Percentiles rank a stretch among this genome's conserved stretches.
These are phyloP conservation scores for Wakefieldia striispora DNA, from an alignment of 768 basidiomycete species.

Conservation along the genomic window DNA sequence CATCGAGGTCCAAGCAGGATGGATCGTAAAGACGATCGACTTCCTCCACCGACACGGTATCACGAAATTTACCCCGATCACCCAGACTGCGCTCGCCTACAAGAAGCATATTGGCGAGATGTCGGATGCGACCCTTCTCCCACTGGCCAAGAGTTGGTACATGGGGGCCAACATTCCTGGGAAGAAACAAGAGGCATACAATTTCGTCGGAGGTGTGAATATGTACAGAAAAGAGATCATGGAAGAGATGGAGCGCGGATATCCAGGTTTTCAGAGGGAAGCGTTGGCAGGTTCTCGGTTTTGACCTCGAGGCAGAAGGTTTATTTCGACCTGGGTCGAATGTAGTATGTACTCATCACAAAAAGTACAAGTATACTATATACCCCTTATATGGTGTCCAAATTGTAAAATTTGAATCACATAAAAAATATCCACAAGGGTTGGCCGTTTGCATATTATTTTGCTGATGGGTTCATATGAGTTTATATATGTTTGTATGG, in stretches of 20 bases:
- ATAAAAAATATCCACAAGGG: too few relatives aligned
- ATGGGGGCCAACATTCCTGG: conserved; percentile 1
- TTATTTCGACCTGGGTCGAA: too few relatives aligned
- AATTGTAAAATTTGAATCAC: too few relatives aligned
- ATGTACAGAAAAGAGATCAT: conserved; percentile 9
- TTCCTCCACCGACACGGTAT: conserved; percentile 6
- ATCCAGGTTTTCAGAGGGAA: conserved; percentile 14
- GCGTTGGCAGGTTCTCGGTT: neutral
- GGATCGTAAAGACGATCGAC: conserved; percentile 12
- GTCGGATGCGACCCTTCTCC: conserved; percentile 6
- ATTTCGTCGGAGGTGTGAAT: neutral
- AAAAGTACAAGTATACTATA: too few relatives aligned
- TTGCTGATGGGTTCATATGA: too few relatives aligned
- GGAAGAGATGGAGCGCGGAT: conserved; percentile 11
- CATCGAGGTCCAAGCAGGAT: conserved; percentile 5
- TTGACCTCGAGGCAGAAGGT: too few relatives aligned
- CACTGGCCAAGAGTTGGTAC: conserved; percentile 2
- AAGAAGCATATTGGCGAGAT: conserved; percentile 8
- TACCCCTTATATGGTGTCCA: too few relatives aligned
- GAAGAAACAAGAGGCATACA: neutral
- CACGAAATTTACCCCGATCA: conserved; percentile 2
- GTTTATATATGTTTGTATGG: too few relatives aligned
- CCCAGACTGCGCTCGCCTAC: conserved; percentile 5
- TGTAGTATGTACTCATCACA: too few relatives aligned
- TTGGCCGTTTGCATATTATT: too few relatives aligned